Conservation (phyloP, 202 grass and related monocot genomes). For the Hordeum pubiflorum region DNA sequence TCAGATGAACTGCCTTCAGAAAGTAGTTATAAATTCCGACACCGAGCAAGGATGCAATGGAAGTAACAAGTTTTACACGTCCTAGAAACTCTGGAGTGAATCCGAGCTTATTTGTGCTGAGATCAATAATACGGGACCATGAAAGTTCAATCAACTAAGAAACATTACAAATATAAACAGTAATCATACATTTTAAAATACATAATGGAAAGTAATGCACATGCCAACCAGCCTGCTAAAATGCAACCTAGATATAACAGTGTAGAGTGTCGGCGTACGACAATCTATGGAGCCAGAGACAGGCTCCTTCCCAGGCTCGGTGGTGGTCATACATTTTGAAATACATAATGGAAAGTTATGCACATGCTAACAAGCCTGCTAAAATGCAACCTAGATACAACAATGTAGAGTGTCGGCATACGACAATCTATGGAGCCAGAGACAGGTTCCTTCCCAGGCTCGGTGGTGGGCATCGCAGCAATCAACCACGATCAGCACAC, state of each 20-base stretch:
- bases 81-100: conserved; percentile 97
- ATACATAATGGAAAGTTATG: not conserved
- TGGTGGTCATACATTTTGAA: not conserved
- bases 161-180: not conserved
- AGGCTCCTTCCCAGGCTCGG: too few relatives aligned
- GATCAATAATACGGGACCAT: conserved; percentile 27
- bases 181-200: not conserved
- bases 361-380: not conserved
- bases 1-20: conserved; percentile 81
- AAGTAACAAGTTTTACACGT: conserved; percentile 90
- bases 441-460: too few relatives aligned
- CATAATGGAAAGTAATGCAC: not conserved
- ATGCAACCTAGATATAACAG: not conserved
- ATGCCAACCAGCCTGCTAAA: not conserved
- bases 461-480: too few relatives aligned
- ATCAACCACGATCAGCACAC: too few relatives aligned
- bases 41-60: conserved; percentile 79
- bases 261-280: not conserved
- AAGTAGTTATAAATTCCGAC: conserved; percentile 92
- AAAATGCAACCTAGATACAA: not conserved
- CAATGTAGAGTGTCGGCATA: not conserved
- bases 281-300: too few relatives aligned
- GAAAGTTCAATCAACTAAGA: conserved; percentile 12
- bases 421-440: too few relatives aligned
- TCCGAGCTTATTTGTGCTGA: conserved; percentile 94